Evolutionary conservation across 257 asterid genomes (phyloP).

Genomic region (Cinchona pubescens): DNA sequence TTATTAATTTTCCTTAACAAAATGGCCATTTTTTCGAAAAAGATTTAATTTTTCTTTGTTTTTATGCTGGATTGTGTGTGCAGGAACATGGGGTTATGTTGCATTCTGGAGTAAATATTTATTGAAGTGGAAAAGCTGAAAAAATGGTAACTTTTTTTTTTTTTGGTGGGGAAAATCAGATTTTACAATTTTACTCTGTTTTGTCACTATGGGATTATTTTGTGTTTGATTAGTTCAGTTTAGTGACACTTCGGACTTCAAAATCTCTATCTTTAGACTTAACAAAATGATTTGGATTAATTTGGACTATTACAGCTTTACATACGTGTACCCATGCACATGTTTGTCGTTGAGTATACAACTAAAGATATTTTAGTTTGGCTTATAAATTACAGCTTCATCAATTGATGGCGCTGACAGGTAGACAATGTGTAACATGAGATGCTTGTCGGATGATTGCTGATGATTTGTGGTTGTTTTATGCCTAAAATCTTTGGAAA

Average conservation of each 20-base stretch:
- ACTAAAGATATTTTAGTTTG: background rate
- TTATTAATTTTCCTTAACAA: background rate
- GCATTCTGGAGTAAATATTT: slow-evolving; percentile 17
- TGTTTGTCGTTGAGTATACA: background rate
- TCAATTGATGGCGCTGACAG: background rate
- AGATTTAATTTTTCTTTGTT: background rate
- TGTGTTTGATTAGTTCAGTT: background rate
- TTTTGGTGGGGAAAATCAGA: background rate
- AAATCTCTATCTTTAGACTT: background rate
- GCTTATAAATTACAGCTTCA: background rate
- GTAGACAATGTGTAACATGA: background rate
- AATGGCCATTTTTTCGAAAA: background rate
- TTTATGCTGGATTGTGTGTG: slow-evolving; percentile 11
- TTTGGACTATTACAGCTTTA: too few relatives aligned
- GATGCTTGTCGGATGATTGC: background rate
- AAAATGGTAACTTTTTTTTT: slow-evolving; percentile 43
- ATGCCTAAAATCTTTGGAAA: background rate
- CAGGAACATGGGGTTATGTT: slow-evolving; percentile 24
- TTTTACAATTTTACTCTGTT: background rate
- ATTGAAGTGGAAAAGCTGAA: slow-evolving; percentile 30
- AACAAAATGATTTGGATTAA: background rate
- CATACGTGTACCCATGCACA: background rate
- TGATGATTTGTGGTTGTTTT: background rate
- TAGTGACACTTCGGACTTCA: background rate
- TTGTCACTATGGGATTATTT: background rate